Evolutionary conservation across 164 flowering plant species (phyloP), one percentile per base, ranked within the genome.

Genomic region (Stephania japonica): DNA sequence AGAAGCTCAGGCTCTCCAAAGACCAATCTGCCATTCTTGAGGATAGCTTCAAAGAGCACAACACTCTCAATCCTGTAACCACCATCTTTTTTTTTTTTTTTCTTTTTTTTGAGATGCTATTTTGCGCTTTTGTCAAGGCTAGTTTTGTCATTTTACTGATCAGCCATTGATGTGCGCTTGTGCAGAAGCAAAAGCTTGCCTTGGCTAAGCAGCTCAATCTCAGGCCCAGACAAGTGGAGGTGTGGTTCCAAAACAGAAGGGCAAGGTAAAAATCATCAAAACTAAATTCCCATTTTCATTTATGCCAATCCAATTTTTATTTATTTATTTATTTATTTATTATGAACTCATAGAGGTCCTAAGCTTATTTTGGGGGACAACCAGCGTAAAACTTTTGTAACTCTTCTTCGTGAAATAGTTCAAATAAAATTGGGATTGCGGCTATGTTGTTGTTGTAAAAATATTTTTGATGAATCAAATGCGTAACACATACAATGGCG

Each of bases 211-310:
- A 86, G 74, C 72, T 91, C 47, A 87, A 87, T 8, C 85, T 91
- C 24, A 79, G 92, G 9, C 90, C 94, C 0, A 80, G 97, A 70
- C 97, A 91, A 72, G 94, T 91, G 24, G 97, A 91, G 75, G 97
- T 91, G 0, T 91, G 97, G 97, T 91, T 90, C 74, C 97, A 91
- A 79, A 91, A 91, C 81, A 81, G 97, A 49, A 83, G 97, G 76
- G 97, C 97, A 83, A 91, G 94, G 93, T 88, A 50, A 83, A 82
- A 32, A 32, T 32, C 38, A 32, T 32, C 4, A 0, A 32, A 32
- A 32, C 38, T 32, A 32, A 32, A 32, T 2, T 4, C 38, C 38
- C 38, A 32, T 32, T 32, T 32, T 32, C 3, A 32, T 32, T 32
- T 32, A 32, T 32, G 38, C 4, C 38, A 32, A 32, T 32, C 38